Conservation (phyloP, 2,329 filamentous ascomycete species). For the Alternaria brassicicola region DNA sequence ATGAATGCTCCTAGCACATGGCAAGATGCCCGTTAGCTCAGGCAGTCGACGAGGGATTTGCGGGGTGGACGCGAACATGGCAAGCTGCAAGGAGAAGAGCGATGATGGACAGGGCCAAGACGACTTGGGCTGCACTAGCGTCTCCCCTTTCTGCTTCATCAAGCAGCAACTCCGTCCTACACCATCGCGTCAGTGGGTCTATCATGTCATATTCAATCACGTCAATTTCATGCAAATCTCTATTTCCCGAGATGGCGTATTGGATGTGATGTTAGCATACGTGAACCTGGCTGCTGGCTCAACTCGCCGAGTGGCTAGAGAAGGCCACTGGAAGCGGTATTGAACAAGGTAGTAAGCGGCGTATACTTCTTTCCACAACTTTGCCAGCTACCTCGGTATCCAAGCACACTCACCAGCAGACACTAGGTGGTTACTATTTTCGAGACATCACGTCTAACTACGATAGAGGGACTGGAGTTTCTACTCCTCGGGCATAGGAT, state of each 20-base stretch:
- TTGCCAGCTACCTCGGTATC: background rate
- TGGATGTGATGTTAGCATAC: constrained; percentile 9
- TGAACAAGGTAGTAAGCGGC: background rate
- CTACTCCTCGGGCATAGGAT: constrained; percentile 47
- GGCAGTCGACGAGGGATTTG: background rate
- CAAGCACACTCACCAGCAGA: constrained; percentile 26
- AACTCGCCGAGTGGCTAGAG: constrained; percentile 22
- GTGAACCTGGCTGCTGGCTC: constrained; percentile 1
- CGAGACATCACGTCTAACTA: constrained; percentile 51
- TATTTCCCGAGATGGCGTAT: constrained; percentile 1
- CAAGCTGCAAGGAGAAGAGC: background rate
- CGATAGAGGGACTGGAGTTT: constrained; percentile 32
- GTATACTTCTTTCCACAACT: background rate
- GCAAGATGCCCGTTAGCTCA: background rate
- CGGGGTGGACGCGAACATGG: background rate
- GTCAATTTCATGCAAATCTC: constrained; percentile 8
- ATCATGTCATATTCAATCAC: constrained; percentile 5
- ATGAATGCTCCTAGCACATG: background rate
- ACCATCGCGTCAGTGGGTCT: background rate
- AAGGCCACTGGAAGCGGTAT: background rate
- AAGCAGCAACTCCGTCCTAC: constrained; percentile 5
- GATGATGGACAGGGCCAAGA: background rate
- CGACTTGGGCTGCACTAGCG: constrained; percentile 18
- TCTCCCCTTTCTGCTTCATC: constrained; percentile 15
- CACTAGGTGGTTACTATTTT: constrained; percentile 53